A percentile compares a stretch with the other conserved stretches of the same genome.
Conservation (phyloP, 371 early-diverging fungal species). For the Coemansia sp. region DNA sequence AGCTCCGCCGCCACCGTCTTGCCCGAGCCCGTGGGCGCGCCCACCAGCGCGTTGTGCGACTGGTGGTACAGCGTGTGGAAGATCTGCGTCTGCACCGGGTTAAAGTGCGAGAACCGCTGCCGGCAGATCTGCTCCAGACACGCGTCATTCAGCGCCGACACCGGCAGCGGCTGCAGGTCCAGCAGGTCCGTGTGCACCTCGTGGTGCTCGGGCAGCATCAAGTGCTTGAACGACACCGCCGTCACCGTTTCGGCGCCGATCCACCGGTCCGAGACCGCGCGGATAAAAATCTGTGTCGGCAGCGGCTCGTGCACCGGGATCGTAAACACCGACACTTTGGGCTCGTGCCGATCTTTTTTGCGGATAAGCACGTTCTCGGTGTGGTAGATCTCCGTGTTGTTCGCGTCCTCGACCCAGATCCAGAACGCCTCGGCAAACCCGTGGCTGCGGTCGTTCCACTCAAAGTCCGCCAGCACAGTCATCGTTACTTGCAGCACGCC, state of each 20-base stretch:
- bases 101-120: conserved; percentile 87
- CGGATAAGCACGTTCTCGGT: conserved; percentile 60
- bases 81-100: conserved; percentile 97
- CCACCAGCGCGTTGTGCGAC: conserved; percentile 85
- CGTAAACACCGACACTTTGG: conserved; percentile 66
- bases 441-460: conserved; percentile 89
- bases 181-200: conserved; percentile 88
- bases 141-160: conserved; percentile 78
- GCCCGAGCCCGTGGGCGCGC: conserved; percentile 99
- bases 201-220: conserved; percentile 79
- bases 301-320: conserved; percentile 87
- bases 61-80: conserved; percentile 94
- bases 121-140: conserved; percentile 77
- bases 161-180: conserved; percentile 83
- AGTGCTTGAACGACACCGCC: conserved; percentile 86
- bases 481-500: conserved; percentile 82
- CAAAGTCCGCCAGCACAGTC: conserved; percentile 79
- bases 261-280: conserved; percentile 93
- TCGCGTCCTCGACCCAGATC: conserved; percentile 91
- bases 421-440: conserved; percentile 89
- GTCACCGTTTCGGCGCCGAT: conserved; percentile 82
- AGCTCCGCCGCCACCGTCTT: conserved; percentile 98
- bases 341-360: conserved; percentile 47
- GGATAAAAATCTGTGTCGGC: conserved; percentile 84
- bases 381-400: conserved; percentile 65